Conservation (phyloP, 345 rosid genomes). For the Lepidium sativum region DNA sequence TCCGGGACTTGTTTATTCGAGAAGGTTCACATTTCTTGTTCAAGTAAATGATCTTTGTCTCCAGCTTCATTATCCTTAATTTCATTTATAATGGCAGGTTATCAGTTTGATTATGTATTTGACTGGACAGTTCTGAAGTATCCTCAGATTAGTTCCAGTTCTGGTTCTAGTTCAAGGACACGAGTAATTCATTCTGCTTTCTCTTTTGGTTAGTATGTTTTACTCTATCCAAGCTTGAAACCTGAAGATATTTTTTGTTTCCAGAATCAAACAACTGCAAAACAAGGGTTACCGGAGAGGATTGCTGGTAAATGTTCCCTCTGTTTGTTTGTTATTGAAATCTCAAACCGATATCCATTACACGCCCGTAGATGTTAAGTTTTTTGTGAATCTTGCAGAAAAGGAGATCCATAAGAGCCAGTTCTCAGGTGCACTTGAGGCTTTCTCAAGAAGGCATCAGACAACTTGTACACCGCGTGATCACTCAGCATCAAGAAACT, state of each 20-base stretch:
- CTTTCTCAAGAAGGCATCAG: conserved; percentile 48
- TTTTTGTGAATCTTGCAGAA: conserved; percentile 21
- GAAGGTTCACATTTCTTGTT: conserved; percentile 37
- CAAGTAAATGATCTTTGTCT: background rate
- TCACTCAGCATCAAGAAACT: conserved; percentile 34
- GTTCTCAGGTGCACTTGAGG: conserved; percentile 59
- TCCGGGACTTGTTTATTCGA: conserved; percentile 72
- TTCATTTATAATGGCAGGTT: conserved; percentile 50
- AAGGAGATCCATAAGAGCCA: conserved; percentile 42
- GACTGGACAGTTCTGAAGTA: conserved; percentile 74
- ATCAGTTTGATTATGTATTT: conserved; percentile 68
- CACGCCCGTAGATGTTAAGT: background rate
- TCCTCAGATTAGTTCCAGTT: conserved; percentile 56
- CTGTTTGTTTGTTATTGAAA: background rate
- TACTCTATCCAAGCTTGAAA: background rate
- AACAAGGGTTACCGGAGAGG: conserved; percentile 36
- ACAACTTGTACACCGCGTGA: conserved; percentile 33
- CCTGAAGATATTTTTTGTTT: background rate
- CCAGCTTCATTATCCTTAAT: too few species aligned
- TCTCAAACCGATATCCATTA: background rate
- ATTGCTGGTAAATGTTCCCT: conserved; percentile 31
- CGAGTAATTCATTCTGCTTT: conserved; percentile 23
- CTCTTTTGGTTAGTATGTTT: background rate
- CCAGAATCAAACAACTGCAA: conserved; percentile 34
- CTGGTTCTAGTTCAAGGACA: conserved; percentile 54